These are phyloP conservation scores for Dictyostelium citrinum DNA, from an alignment of 78 protist species.

Conservation along the genomic window DNA sequence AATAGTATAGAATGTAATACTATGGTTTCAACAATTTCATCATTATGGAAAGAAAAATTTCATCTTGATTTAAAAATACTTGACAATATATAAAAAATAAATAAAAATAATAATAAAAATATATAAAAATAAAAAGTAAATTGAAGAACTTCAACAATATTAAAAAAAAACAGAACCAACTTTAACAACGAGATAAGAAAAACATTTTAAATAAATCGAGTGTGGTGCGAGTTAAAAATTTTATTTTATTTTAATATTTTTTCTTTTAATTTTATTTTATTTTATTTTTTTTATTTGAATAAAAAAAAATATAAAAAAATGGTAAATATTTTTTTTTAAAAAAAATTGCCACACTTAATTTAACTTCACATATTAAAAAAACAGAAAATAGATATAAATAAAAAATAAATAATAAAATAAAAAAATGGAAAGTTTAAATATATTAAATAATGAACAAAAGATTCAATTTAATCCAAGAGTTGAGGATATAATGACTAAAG, in stretches of 20 bases:
- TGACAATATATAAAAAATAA: background rate
- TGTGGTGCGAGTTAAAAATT: background rate
- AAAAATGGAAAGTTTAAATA: background rate
- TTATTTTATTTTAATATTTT: background rate
- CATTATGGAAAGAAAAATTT: slow-evolving; percentile 19
- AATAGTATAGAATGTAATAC: slow-evolving; percentile 24
- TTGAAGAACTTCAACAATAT: background rate
- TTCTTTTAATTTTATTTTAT: background rate
- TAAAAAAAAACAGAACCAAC: too few relatives aligned
- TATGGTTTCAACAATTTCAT: background rate
- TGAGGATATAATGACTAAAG: slow-evolving; percentile 10
- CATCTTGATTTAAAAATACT: slow-evolving; percentile 18
- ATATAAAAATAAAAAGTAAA: background rate
- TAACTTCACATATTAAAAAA: background rate
- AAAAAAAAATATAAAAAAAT: background rate
- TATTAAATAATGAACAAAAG: background rate
- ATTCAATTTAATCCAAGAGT: slow-evolving; percentile 18
- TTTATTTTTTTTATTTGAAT: background rate
- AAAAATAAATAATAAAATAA: background rate
- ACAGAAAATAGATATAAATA: background rate
- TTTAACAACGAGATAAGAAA: too few relatives aligned
- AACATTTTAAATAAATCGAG: background rate
- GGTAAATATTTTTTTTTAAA: background rate
- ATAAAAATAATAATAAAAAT: background rate
- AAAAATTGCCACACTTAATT: background rate